A percentile compares a stretch with the other conserved stretches of the same genome.
Conservation (phyloP, 208 protist species). For the Wallacemonas sp. region DNA sequence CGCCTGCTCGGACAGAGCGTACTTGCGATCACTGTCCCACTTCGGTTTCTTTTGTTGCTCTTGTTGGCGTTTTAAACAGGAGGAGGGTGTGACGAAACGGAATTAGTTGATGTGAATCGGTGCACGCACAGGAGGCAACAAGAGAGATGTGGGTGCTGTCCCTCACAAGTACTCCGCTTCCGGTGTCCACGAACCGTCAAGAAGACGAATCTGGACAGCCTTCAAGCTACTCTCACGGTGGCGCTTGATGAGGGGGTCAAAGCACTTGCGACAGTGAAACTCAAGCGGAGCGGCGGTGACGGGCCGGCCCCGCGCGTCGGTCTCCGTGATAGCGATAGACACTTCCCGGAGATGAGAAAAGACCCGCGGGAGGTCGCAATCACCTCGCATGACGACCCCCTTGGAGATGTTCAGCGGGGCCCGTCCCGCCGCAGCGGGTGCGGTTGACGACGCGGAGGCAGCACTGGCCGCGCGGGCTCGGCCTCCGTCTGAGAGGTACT, state of each 20-base stretch:
- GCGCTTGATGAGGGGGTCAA: constrained; percentile 64
- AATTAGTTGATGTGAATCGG: too few relatives aligned
- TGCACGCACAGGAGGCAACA: not conserved
- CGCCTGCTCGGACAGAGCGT: too few relatives aligned
- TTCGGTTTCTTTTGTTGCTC: not conserved
- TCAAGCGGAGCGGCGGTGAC: constrained; percentile 23
- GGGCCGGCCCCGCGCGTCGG: constrained; percentile 4
- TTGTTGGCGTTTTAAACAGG: not conserved
- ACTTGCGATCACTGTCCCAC: too few relatives aligned
- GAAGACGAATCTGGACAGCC: constrained; percentile 47
- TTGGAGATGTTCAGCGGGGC: constrained; percentile 8
- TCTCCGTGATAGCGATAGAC: constrained; percentile 20
- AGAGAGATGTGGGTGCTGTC: not conserved
- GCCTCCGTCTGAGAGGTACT: constrained; percentile 14
- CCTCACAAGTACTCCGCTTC: constrained; percentile 62
- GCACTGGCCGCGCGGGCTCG: not conserved
- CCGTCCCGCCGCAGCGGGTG: not conserved
- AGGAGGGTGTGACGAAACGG: too few relatives aligned
- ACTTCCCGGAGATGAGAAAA: constrained; percentile 80
- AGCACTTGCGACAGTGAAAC: constrained; percentile 85
- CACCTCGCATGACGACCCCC: constrained; percentile 52
- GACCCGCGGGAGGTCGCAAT: constrained; percentile 86
- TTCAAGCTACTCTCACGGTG: constrained; percentile 47
- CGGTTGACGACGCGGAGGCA: too few relatives aligned
- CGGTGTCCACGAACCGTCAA: constrained; percentile 86